Conservation (phyloP, 2,329 filamentous ascomycete species). For the Arthroderma sp. region DNA sequence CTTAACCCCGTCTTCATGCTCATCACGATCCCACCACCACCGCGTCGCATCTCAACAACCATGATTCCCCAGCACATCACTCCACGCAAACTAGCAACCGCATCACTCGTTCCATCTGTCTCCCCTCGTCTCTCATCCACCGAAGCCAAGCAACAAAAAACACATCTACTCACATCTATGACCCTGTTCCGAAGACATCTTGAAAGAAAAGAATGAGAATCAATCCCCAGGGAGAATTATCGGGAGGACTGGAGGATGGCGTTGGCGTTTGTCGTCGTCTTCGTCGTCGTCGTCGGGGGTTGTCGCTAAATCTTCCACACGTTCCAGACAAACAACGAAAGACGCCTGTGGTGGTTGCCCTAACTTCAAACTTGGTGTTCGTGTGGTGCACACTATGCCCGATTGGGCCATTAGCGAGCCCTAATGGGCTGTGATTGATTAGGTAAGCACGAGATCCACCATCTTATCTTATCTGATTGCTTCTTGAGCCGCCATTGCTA, state of each 20-base stretch:
- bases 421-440: constrained; percentile 1
- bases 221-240: not conserved
- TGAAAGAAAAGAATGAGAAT: constrained; percentile 29
- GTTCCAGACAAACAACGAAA: too few species aligned
- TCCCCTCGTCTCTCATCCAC: not conserved
- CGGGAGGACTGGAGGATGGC: not conserved
- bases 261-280: constrained; percentile 3
- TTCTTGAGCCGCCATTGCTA: too few species aligned
- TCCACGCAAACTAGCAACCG: not conserved
- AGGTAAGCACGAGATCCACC: constrained; percentile 1
- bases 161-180: constrained; percentile 59
- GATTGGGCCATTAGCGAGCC: constrained; percentile 10
- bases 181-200: constrained; percentile 78
- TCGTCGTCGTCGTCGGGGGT: constrained; percentile 2
- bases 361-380: constrained; percentile 2
- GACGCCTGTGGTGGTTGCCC: too few species aligned
- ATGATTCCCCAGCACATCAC: not conserved
- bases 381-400: constrained; percentile 3
- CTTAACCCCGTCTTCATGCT: not conserved
- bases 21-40: not conserved
- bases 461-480: too few species aligned
- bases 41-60: not conserved
- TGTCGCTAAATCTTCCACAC: too few species aligned
- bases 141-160: not conserved
- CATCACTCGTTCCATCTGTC: not conserved